Percentiles rank a stretch among this genome's conserved stretches.
Conservation (phyloP, 495 filamentous ascomycete species). For the Rhypophila decipiens region DNA sequence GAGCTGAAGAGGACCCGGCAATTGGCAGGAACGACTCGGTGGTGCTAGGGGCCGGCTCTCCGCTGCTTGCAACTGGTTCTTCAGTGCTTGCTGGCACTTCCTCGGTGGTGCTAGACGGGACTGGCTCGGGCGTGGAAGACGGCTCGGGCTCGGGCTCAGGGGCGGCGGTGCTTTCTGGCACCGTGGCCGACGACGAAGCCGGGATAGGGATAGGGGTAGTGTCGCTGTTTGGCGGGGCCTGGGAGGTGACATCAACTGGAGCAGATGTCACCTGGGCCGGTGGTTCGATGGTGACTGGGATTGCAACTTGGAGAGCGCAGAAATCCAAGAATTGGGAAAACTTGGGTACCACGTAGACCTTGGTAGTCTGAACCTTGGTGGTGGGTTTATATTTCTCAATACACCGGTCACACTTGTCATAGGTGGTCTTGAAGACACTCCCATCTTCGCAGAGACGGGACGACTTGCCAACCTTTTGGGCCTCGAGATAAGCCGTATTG, state of each 20-base stretch:
- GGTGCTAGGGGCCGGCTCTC: not conserved
- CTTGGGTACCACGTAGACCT: constrained; percentile 15
- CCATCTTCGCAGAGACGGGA: constrained; percentile 35
- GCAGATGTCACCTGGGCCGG: constrained; percentile 3
- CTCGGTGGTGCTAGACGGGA: not conserved
- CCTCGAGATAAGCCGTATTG: constrained; percentile 43
- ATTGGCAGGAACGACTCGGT: too few relatives aligned
- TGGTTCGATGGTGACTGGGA: constrained; percentile 7
- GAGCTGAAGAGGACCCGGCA: too few relatives aligned
- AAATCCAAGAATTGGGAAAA: constrained; percentile 26
- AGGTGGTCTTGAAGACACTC: constrained; percentile 35
- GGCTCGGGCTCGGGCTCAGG: not conserved
- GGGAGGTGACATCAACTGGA: constrained; percentile 10
- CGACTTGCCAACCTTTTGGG: constrained; percentile 39
- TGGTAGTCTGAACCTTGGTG: constrained; percentile 10
- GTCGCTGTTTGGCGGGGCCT: constrained; percentile 18
- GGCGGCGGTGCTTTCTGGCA: too few relatives aligned
- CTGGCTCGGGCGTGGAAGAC: not conserved
- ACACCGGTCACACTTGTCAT: constrained; percentile 37
- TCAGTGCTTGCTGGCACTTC: not conserved
- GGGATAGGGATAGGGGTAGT: constrained; percentile 16
- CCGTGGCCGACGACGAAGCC: constrained; percentile 3
- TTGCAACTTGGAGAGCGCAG: constrained; percentile 18
- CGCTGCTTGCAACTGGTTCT: not conserved
- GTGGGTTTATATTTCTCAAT: constrained; percentile 11